Evolutionary conservation across 768 basidiomycete genomes (phyloP).

Genomic region (Trametes villosa): DNA sequence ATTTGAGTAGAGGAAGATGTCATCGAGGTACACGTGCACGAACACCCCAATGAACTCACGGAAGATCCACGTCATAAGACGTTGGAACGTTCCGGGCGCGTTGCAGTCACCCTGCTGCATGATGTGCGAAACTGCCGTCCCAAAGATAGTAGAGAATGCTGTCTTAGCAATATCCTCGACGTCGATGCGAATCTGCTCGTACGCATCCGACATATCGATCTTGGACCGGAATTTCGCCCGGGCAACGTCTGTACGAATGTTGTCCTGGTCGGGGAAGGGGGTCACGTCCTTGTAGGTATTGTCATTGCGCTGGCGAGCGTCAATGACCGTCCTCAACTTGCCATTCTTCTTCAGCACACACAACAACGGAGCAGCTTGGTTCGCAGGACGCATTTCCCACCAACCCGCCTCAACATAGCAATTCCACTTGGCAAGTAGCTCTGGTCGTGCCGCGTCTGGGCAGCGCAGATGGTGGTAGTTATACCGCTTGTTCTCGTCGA

Average conservation of each 20-base stretch:
- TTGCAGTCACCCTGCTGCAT: not conserved
- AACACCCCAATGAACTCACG: constrained; percentile 41
- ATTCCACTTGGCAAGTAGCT: not conserved
- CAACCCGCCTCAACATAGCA: constrained; percentile 34
- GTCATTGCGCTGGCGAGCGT: constrained; percentile 41
- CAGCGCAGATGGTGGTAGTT: constrained; percentile 38
- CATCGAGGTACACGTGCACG: constrained; percentile 49
- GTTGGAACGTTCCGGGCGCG: constrained; percentile 16
- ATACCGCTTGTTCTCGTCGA: constrained; percentile 39
- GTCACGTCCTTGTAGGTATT: constrained; percentile 45
- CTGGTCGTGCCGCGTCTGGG: constrained; percentile 12
- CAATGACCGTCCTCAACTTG: constrained; percentile 39
- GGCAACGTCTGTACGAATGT: too few relatives aligned
- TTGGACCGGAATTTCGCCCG: too few relatives aligned
- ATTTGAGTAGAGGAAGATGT: constrained; percentile 46
- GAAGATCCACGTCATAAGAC: constrained; percentile 49
- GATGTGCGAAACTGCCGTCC: constrained; percentile 22
- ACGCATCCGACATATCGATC: constrained; percentile 46
- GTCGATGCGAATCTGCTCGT: constrained; percentile 44
- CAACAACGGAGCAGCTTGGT: constrained; percentile 38
- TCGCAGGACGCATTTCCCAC: constrained; percentile 33
- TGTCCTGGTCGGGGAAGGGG: too few relatives aligned
- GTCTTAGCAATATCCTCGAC: constrained; percentile 37
- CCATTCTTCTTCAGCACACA: constrained; percentile 39
- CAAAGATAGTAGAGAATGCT: not conserved